A percentile compares a stretch with the other conserved stretches of the same genome.
Evolutionary conservation across 2,329 filamentous ascomycete genomes (phyloP).

Genomic region (Colletotrichum sansevieriae): DNA sequence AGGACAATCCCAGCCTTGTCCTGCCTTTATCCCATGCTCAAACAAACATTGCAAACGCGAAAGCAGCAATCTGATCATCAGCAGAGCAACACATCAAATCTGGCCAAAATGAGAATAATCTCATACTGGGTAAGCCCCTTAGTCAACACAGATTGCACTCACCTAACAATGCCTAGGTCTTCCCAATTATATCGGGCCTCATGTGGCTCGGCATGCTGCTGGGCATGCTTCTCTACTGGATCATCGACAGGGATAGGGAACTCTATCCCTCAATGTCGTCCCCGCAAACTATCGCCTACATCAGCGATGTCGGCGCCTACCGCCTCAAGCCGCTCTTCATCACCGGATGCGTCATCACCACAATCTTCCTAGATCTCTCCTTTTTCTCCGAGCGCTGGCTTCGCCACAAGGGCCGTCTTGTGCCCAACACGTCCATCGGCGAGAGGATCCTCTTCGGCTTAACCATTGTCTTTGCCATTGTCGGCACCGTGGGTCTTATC

Average conservation of each 20-base stretch:
- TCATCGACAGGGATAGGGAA: conserved; percentile 64
- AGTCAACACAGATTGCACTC: neutral
- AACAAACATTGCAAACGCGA: no score
- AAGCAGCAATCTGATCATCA: neutral
- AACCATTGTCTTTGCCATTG: conserved; percentile 76
- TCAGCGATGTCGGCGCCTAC: conserved; percentile 74
- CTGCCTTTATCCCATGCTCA: no score
- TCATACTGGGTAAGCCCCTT: conserved; percentile 53
- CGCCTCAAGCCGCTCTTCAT: conserved; percentile 84
- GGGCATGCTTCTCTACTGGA: conserved; percentile 79
- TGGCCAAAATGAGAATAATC: conserved; percentile 42
- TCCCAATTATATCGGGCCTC: conserved; percentile 76
- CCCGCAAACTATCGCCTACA: conserved; percentile 76
- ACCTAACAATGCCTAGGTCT: conserved; percentile 57
- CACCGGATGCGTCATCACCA: conserved; percentile 76
- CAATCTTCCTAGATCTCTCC: conserved; percentile 83
- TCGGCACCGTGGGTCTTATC: conserved; percentile 85
- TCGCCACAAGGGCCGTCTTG: conserved; percentile 83
- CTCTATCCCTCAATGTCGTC: conserved; percentile 72
- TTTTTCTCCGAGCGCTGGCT: conserved; percentile 89
- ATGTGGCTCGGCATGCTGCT: conserved; percentile 78
- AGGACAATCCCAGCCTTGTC: no score
- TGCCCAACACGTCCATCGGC: conserved; percentile 73
- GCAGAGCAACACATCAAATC: neutral
- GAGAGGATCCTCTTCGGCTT: conserved; percentile 74